Percentiles rank a stretch among this genome's conserved stretches.
Conservation (phyloP, 805 yeast species). For the Saturnispora besseyi region DNA sequence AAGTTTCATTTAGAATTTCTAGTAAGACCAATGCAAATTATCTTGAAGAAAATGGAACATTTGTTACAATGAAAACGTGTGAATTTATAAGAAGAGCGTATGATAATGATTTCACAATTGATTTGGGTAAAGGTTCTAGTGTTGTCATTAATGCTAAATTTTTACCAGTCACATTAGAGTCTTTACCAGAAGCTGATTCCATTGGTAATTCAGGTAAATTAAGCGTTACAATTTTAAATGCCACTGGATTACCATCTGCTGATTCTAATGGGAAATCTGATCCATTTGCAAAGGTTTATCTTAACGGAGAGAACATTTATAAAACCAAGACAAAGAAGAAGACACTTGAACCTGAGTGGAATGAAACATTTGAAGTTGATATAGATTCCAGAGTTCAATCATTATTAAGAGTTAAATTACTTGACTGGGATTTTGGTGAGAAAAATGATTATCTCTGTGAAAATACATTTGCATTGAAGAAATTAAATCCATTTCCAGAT, state of each 20-base stretch:
- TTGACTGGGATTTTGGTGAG: slow-evolving; percentile 93
- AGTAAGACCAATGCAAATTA: slow-evolving; percentile 47
- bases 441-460: slow-evolving; percentile 76
- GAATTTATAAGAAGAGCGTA: slow-evolving; percentile 60
- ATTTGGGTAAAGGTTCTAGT: slow-evolving; percentile 40
- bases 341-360: slow-evolving; percentile 86
- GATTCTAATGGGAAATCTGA: slow-evolving; percentile 91
- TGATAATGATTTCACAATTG: slow-evolving; percentile 47
- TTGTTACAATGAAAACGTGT: slow-evolving; percentile 54
- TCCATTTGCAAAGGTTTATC: slow-evolving; percentile 67
- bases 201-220: slow-evolving; percentile 68
- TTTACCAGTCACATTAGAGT: slow-evolving; percentile 60
- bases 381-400: slow-evolving; percentile 58
- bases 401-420: slow-evolving; percentile 45
- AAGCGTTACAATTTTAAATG: slow-evolving; percentile 51
- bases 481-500: slow-evolving; percentile 48
- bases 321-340: slow-evolving; percentile 78
- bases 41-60: slow-evolving; percentile 50
- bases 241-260: slow-evolving; percentile 67
- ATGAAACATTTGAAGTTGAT: slow-evolving; percentile 53
- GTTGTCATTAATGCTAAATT: slow-evolving; percentile 55
- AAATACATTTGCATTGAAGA: slow-evolving; percentile 46
- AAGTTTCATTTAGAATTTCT: slow-evolving; percentile 50
- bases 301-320: slow-evolving; percentile 56
- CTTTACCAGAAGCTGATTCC: slow-evolving; percentile 66